Evolutionary conservation across 2,329 filamentous ascomycete species (phyloP), one percentile per base, ranked within the genome.

Genomic region (Nothophoma quercina): DNA sequence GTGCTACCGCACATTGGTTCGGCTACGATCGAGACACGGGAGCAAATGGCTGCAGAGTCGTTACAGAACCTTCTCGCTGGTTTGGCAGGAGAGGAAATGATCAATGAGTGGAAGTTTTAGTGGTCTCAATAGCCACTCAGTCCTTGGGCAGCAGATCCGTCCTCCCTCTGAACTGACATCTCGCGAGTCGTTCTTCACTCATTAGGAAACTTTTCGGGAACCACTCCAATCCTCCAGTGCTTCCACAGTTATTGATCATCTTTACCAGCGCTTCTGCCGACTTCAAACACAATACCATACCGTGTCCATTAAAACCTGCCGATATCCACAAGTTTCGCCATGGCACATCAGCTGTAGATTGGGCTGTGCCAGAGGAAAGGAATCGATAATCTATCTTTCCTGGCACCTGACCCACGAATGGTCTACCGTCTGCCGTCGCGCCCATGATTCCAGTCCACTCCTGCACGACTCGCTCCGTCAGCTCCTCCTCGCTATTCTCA

Each of bases 281-380:
- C 66, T 85, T 81, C 74, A 85, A 82, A 47, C 84, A 84, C 25
- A 85, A 69, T 1, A 85, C 85, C 86, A 88, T 88, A 0, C 85
- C 69, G 67, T 88, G 85, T 1, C 87, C 87, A 58, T 87, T 86
- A 58, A 88, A 88, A 5, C 83, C 80, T 3, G 82, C 83, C 25
- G 79, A 77, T 1, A 86, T 74, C 77, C 82, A 87, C 18, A 88
- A 63, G 1, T 79, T 77, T 4, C 71, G 16, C 4, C 13, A 6
- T 7, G 34, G 22, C 2, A 29, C 8, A 5, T 29, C 19, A 12
- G 13, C 16, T 10, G 58, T 16, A 16, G 18, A 3, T n/a, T n/a
- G n/a, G n/a, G 9, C 30, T 9, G 8, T 28, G 3, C 3, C 6
- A 28, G 1, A 26, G 5, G 28, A 16, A 22, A 40, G 21, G n/a